These are phyloP conservation scores for Epichloe scottii DNA, from an alignment of 2,329 filamentous ascomycete species.

Conservation along the genomic window DNA sequence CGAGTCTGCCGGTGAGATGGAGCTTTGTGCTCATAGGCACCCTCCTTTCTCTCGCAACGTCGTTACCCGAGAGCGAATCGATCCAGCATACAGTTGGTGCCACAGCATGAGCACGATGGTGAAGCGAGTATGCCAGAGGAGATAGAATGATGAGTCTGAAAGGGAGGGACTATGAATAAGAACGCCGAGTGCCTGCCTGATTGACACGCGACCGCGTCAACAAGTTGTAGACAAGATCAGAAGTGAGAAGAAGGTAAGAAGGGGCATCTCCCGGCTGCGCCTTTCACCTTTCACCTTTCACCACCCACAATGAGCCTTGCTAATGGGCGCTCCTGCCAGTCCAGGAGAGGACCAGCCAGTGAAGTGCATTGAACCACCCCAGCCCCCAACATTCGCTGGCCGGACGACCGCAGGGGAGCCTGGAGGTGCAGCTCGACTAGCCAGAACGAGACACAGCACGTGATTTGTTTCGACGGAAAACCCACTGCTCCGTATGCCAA, in stretches of 20 bases:
- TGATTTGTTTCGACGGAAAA: conserved; percentile 1
- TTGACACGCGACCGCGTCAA: not conserved
- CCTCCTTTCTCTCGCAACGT: not conserved
- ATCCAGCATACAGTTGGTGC: not conserved
- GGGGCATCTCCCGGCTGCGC: not conserved
- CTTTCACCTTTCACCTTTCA: not conserved
- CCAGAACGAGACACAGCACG: conserved; percentile 3
- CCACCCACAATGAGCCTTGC: conserved; percentile 2
- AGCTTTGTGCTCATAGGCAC: not conserved
- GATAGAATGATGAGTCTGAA: not conserved
- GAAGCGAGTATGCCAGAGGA: not conserved
- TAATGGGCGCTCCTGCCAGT: not conserved
- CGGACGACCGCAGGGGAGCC: conserved; percentile 15
- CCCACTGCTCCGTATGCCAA: not conserved
- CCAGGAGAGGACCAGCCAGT: not conserved
- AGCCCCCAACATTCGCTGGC: conserved; percentile 15
- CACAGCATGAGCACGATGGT: not conserved
- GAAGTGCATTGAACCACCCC: conserved; percentile 4
- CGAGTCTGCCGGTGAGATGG: not conserved
- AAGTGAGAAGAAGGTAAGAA: conserved; percentile 1
- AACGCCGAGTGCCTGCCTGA: not conserved
- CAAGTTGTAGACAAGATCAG: conserved; percentile 3
- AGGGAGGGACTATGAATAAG: not conserved
- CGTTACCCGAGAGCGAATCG: not conserved
- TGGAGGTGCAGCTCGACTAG: not conserved